Evolutionary conservation across 441 rosid species (phyloP), one percentile per base, ranked within the genome.

Genomic region (Brassica hybrid): DNA sequence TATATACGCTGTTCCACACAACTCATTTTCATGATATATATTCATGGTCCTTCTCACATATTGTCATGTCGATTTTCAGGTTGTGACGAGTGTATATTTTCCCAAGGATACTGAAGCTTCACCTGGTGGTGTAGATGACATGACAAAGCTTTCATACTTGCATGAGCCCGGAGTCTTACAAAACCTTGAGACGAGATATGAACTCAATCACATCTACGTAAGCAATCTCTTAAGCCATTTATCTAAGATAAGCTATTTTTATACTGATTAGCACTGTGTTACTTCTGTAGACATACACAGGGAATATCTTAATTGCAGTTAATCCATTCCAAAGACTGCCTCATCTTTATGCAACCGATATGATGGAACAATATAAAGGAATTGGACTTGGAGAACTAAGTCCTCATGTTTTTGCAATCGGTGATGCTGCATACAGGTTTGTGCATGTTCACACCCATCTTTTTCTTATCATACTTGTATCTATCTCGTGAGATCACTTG

Each of bases 381-480:
- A 82, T 82, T 52, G 80, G 77, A 69, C 86, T 90, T 58, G 95
- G 95, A 57, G 95, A 88, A 76, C 83, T 90, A 61, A 90, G 89
- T 71, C 95, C 95, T 80, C 95, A 90, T 79, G 95, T 90, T 71
- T 90, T 88, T 76, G 94, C 97, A 2, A 93, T 93, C 69, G 98
- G 95, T 76, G 98, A 93, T 87, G 98, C 89, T 38, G 95, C 97
- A 38, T 91, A 86, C 90, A 90, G 97, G 98, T 80, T 66, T 80
- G 73, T 93, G 78, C 27, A 69, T 27, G 73, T 27, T 43, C 6
- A 36, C 65, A 25, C 3, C 7, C 14, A 1, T 23, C 30, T 13
- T 6, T 2, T 52, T 38, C n/a, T 12, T 12, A 62, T 16, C 68
- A 7, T 8, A 1, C 25, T 57, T 30, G 12, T 67, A 21, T 61